Percentiles rank a stretch among this genome's conserved stretches.
These are phyloP conservation scores for Colletotrichum orchidophilum DNA, from an alignment of 2,329 filamentous ascomycete genomes.

Conservation along the genomic window DNA sequence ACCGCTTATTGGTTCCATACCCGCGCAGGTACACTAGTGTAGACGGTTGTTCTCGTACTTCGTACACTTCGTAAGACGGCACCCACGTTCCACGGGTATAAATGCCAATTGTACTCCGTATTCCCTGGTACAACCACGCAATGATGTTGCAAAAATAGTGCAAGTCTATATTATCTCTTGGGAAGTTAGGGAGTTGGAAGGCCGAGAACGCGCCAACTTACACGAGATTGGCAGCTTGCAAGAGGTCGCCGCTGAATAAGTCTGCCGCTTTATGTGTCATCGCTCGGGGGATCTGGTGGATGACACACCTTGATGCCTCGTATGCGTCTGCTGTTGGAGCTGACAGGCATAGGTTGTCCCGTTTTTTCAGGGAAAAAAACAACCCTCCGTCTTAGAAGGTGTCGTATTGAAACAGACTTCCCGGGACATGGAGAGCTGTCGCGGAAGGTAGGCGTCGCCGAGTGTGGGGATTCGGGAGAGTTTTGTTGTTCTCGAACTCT, in stretches of 20 bases:
- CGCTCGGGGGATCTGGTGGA: not conserved
- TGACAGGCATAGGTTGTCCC: not conserved
- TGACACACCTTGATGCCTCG: not conserved
- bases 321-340: not conserved
- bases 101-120: constrained; percentile 5
- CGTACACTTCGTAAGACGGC: too few species aligned
- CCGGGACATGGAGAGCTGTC: constrained; percentile 8
- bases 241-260: constrained; percentile 3
- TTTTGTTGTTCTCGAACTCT: not conserved
- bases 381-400: not conserved
- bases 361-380: not conserved
- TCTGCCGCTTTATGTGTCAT: constrained; percentile 1
- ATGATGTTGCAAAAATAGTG: not conserved
- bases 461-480: constrained; percentile 1
- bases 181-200: not conserved
- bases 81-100: constrained; percentile 2
- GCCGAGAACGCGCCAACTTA: not conserved
- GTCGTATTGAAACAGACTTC: constrained; percentile 27
- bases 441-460: constrained; percentile 1
- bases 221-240: not conserved
- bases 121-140: not conserved
- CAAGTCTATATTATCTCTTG: not conserved
- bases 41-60: not conserved
- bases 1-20: constrained; percentile 11
- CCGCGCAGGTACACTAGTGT: constrained; percentile 1